Conservation (phyloP, 1,284 basidiomycete genomes). For the Volvariella surrecta region DNA sequence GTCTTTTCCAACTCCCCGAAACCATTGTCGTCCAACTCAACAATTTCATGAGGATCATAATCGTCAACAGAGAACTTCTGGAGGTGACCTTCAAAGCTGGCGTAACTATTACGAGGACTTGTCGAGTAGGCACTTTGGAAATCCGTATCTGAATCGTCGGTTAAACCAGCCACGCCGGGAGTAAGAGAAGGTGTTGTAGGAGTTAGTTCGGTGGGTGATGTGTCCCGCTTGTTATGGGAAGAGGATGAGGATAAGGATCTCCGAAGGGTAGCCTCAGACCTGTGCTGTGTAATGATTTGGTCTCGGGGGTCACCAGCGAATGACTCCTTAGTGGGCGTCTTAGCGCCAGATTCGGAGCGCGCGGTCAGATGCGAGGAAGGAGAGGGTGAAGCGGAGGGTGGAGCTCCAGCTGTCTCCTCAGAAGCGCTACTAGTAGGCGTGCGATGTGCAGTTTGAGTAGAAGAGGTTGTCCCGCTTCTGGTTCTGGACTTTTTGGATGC, state of each 20-base stretch:
- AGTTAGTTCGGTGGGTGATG: constrained; percentile 23
- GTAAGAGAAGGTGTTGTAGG: constrained; percentile 33
- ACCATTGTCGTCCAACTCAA: constrained; percentile 3
- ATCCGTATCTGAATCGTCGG: constrained; percentile 77
- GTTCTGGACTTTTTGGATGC: constrained; percentile 22
- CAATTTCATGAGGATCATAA: constrained; percentile 10
- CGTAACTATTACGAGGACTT: constrained; percentile 59
- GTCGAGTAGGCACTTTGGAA: constrained; percentile 78
- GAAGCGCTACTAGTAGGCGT: neutral
- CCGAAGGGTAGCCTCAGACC: constrained; percentile 15
- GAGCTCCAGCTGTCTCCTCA: constrained; percentile 10
- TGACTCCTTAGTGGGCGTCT: constrained; percentile 27
- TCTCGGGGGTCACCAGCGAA: constrained; percentile 22
- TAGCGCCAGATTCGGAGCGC: constrained; percentile 21
- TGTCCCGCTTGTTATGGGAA: constrained; percentile 20
- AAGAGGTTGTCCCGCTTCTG: constrained; percentile 41
- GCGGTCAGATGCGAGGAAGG: constrained; percentile 1
- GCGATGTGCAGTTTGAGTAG: constrained; percentile 19
- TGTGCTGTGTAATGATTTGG: constrained; percentile 17
- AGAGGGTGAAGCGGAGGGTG: constrained; percentile 1
- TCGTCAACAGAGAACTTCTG: constrained; percentile 15
- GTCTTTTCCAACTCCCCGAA: constrained; percentile 2
- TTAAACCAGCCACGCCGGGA: constrained; percentile 32
- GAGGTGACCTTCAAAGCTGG: constrained; percentile 25
- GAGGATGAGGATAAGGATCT: constrained; percentile 27